Evolutionary conservation across 495 filamentous ascomycete genomes (phyloP).

Genomic region (Daldinia bambusicola): DNA sequence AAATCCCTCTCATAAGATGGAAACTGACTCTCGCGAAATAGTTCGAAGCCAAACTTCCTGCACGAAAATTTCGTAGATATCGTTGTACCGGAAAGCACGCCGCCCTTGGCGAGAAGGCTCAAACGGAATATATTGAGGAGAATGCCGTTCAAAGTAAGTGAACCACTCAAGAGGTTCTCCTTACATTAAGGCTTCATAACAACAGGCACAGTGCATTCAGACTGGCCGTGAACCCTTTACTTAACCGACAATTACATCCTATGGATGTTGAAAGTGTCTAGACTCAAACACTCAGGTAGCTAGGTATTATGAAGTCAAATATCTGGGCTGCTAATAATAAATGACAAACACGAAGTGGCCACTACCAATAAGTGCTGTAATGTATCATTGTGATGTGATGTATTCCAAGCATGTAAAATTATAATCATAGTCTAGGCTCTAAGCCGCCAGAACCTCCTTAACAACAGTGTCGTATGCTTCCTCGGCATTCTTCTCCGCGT

Average conservation of each 20-base stretch:
- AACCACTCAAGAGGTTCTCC: background rate
- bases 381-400: background rate
- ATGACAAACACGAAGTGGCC: too few relatives aligned
- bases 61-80: slow-evolving; percentile 60
- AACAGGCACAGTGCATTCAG: background rate
- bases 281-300: too few relatives aligned
- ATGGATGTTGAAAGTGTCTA: too few relatives aligned
- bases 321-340: too few relatives aligned
- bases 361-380: background rate
- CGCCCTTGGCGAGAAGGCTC: slow-evolving; percentile 36
- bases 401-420: background rate
- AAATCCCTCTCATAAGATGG: background rate
- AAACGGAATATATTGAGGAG: slow-evolving; percentile 35
- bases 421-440: background rate
- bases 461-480: slow-evolving; percentile 61
- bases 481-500: slow-evolving; percentile 65
- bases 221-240: too few relatives aligned
- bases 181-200: background rate
- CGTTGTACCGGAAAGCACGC: slow-evolving; percentile 49
- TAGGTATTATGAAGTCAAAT: too few relatives aligned
- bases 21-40: slow-evolving; percentile 21
- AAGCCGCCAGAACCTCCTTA: slow-evolving; percentile 32
- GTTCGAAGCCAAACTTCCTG: slow-evolving; percentile 60
- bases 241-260: background rate
- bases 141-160: slow-evolving; percentile 3